phyloP scores from a whole-genome alignment of 2,329 filamentous ascomycete species.

The Pseudocercospora eumusae region DNA sequence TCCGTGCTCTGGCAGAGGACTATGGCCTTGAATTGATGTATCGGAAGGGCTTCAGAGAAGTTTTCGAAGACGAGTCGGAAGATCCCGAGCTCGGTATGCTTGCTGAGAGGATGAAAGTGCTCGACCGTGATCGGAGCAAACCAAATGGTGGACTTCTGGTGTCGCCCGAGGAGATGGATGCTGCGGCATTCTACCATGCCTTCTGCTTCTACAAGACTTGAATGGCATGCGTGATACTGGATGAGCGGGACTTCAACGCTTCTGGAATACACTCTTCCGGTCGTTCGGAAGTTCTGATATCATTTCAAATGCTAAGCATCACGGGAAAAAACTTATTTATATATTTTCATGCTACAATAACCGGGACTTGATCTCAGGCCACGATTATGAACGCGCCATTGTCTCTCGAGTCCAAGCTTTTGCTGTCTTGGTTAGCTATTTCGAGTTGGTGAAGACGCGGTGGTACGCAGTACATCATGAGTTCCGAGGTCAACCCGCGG shows the following conservation, averaged over 20 bases:
- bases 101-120: conserved; percentile 94
- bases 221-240: neutral
- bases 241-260: neutral
- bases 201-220: conserved; percentile 88
- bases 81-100: conserved; percentile 77
- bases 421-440: too few relatives aligned
- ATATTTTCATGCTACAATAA: too few relatives aligned
- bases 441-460: too few relatives aligned
- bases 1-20: conserved; percentile 91
- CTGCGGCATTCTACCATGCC: conserved; percentile 83
- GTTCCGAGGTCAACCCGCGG: neutral
- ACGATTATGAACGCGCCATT: too few relatives aligned
- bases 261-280: too few relatives aligned
- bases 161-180: conserved; percentile 85
- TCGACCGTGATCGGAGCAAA: conserved; percentile 61
- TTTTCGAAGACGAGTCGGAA: conserved; percentile 90
- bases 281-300: neutral
- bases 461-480: neutral
- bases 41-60: conserved; percentile 83
- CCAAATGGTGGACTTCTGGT: conserved; percentile 63
- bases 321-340: too few relatives aligned
- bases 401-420: too few relatives aligned
- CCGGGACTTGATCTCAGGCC: too few relatives aligned
- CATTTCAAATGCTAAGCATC: neutral
- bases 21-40: conserved; percentile 97